phyloP scores from a whole-genome alignment of 1,139 yeast species.

The Blastobotrys apis region DNA sequence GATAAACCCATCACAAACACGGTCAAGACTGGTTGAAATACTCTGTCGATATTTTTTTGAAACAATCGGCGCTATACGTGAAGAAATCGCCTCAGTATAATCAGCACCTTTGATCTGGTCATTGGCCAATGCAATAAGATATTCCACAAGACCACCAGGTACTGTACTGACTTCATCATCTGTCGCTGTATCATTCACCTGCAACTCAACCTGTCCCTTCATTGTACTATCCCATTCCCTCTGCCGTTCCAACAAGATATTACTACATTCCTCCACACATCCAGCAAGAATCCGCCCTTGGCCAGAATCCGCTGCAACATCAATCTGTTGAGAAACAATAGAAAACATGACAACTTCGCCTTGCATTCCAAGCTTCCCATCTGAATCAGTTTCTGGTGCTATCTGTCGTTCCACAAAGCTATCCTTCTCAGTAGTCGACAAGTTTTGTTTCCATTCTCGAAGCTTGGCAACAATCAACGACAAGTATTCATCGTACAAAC shows the following conservation, averaged over 20 bases:
- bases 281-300: conserved; percentile 79
- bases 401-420: conserved; percentile 57
- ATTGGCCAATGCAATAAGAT: conserved; percentile 77
- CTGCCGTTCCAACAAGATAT: conserved; percentile 57
- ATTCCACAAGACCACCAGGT: conserved; percentile 76
- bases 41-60: conserved; percentile 57
- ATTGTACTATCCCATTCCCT: conserved; percentile 55
- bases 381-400: conserved; percentile 72
- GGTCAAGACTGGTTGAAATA: conserved; percentile 55
- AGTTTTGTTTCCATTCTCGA: conserved; percentile 74
- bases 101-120: conserved; percentile 85
- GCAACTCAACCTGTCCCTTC: conserved; percentile 54
- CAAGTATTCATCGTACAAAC: conserved; percentile 64
- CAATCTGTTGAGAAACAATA: conserved; percentile 87
- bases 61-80: conserved; percentile 60
- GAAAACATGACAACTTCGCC: conserved; percentile 69
- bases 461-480: conserved; percentile 63
- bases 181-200: conserved; percentile 39
- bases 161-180: conserved; percentile 51
- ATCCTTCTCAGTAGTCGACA: conserved; percentile 59
- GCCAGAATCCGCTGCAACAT: conserved; percentile 83
- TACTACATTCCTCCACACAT: conserved; percentile 73
- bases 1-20: conserved; percentile 69
- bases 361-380: conserved; percentile 58
- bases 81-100: conserved; percentile 68